phyloP scores from a whole-genome alignment of 164 flowering plant species.

The Magnolia changhungtana region DNA sequence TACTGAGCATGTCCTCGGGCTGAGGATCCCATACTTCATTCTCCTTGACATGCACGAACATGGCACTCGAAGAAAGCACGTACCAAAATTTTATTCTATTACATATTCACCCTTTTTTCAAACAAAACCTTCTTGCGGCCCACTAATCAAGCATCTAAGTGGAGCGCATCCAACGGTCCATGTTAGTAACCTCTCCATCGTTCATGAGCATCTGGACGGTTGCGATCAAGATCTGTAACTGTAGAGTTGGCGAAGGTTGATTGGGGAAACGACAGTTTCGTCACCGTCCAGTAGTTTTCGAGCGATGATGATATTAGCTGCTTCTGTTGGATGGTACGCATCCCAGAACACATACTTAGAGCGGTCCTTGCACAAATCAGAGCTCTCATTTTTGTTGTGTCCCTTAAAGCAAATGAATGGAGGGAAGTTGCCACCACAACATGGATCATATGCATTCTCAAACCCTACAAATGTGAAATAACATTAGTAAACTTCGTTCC shows the following conservation, averaged over 20 bases:
- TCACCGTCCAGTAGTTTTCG: constrained; percentile 42
- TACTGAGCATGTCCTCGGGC: no score
- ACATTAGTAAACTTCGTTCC: not conserved
- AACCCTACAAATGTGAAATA: constrained; percentile 33
- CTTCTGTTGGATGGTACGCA: constrained; percentile 63
- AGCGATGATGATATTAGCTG: constrained; percentile 45
- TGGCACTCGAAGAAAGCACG: no score
- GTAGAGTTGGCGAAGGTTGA: constrained; percentile 46
- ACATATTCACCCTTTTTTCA: no score
- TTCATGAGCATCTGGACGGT: not conserved
- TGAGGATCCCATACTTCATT: no score
- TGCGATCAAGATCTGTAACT: constrained; percentile 8
- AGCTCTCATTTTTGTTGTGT: constrained; percentile 20
- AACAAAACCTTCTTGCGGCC: no score
- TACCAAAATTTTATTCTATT: no score
- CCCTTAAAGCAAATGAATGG: constrained; percentile 49
- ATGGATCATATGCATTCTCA: constrained; percentile 45
- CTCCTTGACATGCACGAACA: no score
- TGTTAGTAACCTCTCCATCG: not conserved
- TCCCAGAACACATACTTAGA: constrained; percentile 75
- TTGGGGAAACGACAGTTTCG: constrained; percentile 28
- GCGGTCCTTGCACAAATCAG: constrained; percentile 42
- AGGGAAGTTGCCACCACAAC: constrained; percentile 60
- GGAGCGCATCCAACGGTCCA: no score
- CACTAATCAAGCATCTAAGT: no score